phyloP scores from a whole-genome alignment of 2,329 filamentous ascomycete species.

The Coniella lustricola region DNA sequence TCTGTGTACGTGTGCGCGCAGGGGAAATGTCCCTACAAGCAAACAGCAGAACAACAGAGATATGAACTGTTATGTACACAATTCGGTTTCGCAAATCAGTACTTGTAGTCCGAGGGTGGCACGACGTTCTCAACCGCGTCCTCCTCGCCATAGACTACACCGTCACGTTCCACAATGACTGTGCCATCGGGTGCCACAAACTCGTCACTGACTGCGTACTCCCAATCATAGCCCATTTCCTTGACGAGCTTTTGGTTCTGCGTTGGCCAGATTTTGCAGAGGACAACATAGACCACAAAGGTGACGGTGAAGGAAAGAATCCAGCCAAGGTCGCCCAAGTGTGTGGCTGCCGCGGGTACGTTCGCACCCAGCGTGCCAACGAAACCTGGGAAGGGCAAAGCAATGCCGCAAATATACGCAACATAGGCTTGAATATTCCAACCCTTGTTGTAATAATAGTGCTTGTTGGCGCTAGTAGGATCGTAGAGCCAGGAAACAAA shows the following conservation, averaged over 20 bases:
- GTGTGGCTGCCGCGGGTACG: slow-evolving; percentile 24
- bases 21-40: not conserved
- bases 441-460: slow-evolving; percentile 27
- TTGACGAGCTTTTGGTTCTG: slow-evolving; percentile 7
- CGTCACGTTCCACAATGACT: slow-evolving; percentile 6
- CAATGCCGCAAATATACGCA: slow-evolving; percentile 27
- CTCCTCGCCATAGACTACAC: slow-evolving; percentile 2
- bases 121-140: slow-evolving; percentile 1
- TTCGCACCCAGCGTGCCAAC: slow-evolving; percentile 25
- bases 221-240: slow-evolving; percentile 8
- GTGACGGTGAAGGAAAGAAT: slow-evolving; percentile 26
- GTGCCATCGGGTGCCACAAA: slow-evolving; percentile 10
- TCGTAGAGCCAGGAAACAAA: slow-evolving; percentile 27
- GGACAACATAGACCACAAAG: slow-evolving; percentile 25
- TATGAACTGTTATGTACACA: not conserved
- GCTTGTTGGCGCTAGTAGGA: slow-evolving; percentile 22
- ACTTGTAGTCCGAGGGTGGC: slow-evolving; percentile 1
- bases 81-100: not conserved
- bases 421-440: slow-evolving; percentile 29
- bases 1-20: too few species aligned
- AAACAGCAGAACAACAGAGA: not conserved
- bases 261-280: slow-evolving; percentile 27
- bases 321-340: slow-evolving; percentile 29
- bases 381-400: slow-evolving; percentile 29
- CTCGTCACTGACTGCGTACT: slow-evolving; percentile 8